These are phyloP conservation scores for Calocybe cyanea DNA, from an alignment of 768 basidiomycete genomes.

Conservation along the genomic window DNA sequence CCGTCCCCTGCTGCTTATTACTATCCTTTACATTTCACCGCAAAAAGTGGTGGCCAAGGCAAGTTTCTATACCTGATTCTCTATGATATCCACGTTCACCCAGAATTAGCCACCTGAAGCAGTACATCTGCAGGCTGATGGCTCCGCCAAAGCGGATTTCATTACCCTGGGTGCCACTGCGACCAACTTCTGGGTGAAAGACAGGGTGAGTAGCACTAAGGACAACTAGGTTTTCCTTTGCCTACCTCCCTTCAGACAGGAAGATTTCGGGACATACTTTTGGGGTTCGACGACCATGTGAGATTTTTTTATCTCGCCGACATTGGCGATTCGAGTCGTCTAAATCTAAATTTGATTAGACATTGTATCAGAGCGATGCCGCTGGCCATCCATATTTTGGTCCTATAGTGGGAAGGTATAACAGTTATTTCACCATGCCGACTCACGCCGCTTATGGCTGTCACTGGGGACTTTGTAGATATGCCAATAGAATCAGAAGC, in stretches of 20 bases:
- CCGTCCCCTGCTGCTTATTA: not conserved
- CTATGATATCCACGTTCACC: not conserved
- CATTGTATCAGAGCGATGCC: constrained; percentile 29
- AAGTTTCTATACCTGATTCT: too few species aligned
- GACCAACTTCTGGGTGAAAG: constrained; percentile 45
- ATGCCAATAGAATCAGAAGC: constrained; percentile 40
- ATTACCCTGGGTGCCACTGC: constrained; percentile 41
- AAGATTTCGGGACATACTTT: constrained; percentile 40
- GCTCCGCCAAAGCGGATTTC: constrained; percentile 37
- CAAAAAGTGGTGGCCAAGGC: too few species aligned
- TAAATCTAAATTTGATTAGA: too few species aligned
- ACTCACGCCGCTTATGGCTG: not conserved
- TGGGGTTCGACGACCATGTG: constrained; percentile 44
- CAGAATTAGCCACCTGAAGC: constrained; percentile 26
- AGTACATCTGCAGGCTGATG: constrained; percentile 31
- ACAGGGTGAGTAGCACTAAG: constrained; percentile 27
- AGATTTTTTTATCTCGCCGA: too few species aligned
- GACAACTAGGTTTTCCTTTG: not conserved
- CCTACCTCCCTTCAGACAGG: constrained; percentile 22
- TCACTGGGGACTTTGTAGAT: constrained; percentile 21
- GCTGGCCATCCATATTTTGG: constrained; percentile 37
- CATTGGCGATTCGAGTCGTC: too few species aligned
- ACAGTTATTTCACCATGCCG: not conserved
- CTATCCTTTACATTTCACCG: not conserved
- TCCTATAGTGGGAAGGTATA: constrained; percentile 37